Conservation (phyloP, 169 alveolate species). For the Eimeria praecox region DNA sequence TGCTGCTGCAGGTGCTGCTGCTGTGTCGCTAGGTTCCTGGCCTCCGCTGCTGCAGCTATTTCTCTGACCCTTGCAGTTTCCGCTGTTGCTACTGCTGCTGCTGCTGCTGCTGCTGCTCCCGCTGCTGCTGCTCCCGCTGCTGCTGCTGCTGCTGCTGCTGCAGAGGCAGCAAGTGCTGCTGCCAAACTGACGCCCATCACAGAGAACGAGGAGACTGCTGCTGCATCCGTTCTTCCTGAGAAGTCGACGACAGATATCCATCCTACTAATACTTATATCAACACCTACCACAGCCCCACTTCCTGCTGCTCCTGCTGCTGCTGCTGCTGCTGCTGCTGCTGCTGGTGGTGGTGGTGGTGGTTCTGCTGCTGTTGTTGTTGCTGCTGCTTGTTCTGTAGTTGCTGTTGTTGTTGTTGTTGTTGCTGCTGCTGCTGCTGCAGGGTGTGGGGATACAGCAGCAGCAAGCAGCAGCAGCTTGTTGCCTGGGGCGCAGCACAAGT, state of each 20-base stretch:
- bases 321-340: constrained; percentile 2
- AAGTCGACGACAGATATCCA: constrained; percentile 68
- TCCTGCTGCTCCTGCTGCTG: constrained; percentile 46
- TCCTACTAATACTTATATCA: constrained; percentile 29
- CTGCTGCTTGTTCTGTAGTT: neutral
- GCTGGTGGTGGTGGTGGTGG: too few relatives aligned
- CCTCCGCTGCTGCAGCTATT: constrained; percentile 10
- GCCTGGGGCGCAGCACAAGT: constrained; percentile 82
- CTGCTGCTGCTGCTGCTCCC: constrained; percentile 19
- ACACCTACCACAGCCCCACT: constrained; percentile 78
- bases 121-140: constrained; percentile 21
- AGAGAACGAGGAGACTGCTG: constrained; percentile 65
- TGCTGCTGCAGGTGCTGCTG: constrained; percentile 4
- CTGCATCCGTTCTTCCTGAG: constrained; percentile 55
- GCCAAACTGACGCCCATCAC: constrained; percentile 53
- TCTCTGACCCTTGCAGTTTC: neutral
- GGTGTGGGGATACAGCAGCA: constrained; percentile 7
- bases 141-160: constrained; percentile 9
- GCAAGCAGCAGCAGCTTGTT: constrained; percentile 22
- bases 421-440: constrained; percentile 4
- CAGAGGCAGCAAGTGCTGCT: constrained; percentile 24
- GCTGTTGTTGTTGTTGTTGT: constrained; percentile 40
- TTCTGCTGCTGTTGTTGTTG: constrained; percentile 35
- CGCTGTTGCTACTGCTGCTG: constrained; percentile 20
- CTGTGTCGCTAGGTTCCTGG: neutral